A percentile compares a stretch with the other conserved stretches of the same genome.
Evolutionary conservation across 139 green algal genomes (phyloP).

Genomic region (Auxenochlorella protothecoides): DNA sequence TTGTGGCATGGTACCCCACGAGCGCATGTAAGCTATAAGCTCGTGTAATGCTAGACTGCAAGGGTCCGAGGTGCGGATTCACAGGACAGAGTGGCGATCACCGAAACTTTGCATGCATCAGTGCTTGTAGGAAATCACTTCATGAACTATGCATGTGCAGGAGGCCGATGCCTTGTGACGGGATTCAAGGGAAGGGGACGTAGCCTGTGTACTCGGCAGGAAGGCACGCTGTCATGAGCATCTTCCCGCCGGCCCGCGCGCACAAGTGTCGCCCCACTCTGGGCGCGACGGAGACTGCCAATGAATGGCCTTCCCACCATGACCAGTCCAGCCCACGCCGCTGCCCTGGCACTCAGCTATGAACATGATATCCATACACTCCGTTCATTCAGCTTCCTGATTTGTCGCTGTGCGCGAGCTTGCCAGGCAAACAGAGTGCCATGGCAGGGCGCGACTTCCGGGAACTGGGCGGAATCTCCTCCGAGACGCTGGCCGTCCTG

Average conservation of each 20-base stretch:
- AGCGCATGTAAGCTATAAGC: no score
- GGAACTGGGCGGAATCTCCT: constrained; percentile 24
- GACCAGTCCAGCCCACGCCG: not conserved
- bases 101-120: not conserved
- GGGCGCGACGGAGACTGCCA: not conserved
- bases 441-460: constrained; percentile 11
- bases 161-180: no score
- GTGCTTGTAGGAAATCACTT: no score
- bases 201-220: no score
- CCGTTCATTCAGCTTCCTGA: not conserved
- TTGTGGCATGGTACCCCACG: no score
- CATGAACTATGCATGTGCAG: no score
- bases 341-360: not conserved
- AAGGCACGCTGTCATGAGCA: no score
- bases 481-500: constrained; percentile 46
- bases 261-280: not conserved
- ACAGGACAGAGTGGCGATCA: no score
- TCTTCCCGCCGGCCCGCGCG: no score
- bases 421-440: not conserved
- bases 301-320: not conserved
- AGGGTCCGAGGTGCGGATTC: no score
- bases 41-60: no score
- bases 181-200: no score
- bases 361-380: not conserved
- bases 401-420: not conserved